Evolutionary conservation across 148 eudicot species (phyloP), one percentile per base, ranked within the genome.

Genomic region (Diospyros kaki): DNA sequence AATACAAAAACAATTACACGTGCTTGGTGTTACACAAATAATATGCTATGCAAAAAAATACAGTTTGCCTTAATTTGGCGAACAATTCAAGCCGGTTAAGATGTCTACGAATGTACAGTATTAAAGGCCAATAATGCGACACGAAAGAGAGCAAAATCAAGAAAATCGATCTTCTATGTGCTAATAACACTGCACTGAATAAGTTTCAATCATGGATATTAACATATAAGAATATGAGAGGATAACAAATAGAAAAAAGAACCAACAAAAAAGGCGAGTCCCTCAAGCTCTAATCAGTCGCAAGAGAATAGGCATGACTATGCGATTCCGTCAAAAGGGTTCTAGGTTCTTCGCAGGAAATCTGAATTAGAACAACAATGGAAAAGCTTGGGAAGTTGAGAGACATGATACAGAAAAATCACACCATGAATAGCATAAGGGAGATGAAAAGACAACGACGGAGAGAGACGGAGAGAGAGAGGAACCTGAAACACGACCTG

Each of bases 401-500:
- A 7, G 55, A 0, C 38, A 66, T 44, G 13, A 12, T 11, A 11
- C 51, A 66, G 42, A 39, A 40, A 28, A 28, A 0, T 28, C 28
- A 28, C 43, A 14, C 7, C 5, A 12, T 10, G 11, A 15, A 39
- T 8, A 17, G 11, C 2, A 48, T 4, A 69, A 39, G 28, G 8
- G 10, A 56, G 28, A 71, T 51, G 40, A 42, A 58, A 38, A 15
- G 6, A 9, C 42, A 42, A 42, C 14, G 17, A 14, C 48, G 15
- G 12, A 40, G 8, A 28, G 5, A 11, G 39, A 46, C 0, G 3
- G 1, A 17, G 13, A n/a, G 41, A 18, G 43, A 50, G 44, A 14
- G 5, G 40, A 38, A 68, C 72, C 72, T 68, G 72, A 50, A 68
- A 51, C 58, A 43, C 58, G 9, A 68, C 41, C 5, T 3, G n/a